These are phyloP conservation scores for Stephanodiscus triporus DNA, from an alignment of 108 stramenopile genomes.

Conservation along the genomic window DNA sequence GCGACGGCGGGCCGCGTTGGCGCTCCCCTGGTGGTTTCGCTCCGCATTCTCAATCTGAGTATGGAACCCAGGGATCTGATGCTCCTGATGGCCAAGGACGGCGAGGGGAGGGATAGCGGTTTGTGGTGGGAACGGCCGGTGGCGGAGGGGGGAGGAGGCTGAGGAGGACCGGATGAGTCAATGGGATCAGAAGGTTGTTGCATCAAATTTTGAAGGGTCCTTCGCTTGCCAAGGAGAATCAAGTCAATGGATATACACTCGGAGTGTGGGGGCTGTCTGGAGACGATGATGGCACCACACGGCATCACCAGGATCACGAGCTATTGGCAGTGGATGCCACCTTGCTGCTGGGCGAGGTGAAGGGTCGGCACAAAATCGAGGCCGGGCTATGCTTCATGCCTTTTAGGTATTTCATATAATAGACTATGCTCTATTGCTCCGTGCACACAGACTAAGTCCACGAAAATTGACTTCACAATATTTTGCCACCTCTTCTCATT, in stretches of 20 bases:
- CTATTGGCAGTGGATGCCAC: conserved; percentile 82
- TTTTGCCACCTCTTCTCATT: no score
- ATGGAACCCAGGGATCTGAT: conserved; percentile 73
- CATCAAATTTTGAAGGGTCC: not conserved
- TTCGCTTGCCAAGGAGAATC: conserved; percentile 27
- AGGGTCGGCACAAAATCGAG: conserved; percentile 76
- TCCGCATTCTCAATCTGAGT: conserved; percentile 76
- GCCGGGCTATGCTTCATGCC: conserved; percentile 82
- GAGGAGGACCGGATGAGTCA: no score
- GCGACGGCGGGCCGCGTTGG: conserved; percentile 59
- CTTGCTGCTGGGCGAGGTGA: conserved; percentile 72
- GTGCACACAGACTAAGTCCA: no score
- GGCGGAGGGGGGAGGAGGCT: conserved; percentile 6
- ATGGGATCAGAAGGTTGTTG: conserved; percentile 1
- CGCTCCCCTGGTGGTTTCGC: conserved; percentile 61
- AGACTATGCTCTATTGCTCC: no score
- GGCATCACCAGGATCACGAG: conserved; percentile 72
- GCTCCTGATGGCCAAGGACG: conserved; percentile 78
- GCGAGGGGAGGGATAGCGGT: conserved; percentile 33
- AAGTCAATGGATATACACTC: conserved; percentile 76
- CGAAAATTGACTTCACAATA: no score
- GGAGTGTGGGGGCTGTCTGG: conserved; percentile 75
- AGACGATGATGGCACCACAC: conserved; percentile 69
- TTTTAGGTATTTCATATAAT: no score
- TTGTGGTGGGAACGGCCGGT: conserved; percentile 29